Conservation (phyloP, 106 monocot genomes). For the Apostasia shenzhenica region DNA sequence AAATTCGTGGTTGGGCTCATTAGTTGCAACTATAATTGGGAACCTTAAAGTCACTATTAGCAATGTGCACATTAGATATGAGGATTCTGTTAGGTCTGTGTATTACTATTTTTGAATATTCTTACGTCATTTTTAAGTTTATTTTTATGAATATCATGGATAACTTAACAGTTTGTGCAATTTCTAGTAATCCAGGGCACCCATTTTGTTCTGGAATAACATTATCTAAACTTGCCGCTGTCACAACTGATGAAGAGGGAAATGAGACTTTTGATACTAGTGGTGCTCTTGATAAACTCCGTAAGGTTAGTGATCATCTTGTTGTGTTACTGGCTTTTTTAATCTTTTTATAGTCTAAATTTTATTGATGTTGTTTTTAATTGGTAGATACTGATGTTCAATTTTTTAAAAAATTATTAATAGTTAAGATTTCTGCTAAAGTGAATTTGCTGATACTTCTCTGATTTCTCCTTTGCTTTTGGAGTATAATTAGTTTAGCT, state of each 20-base stretch:
- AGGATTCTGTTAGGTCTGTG: constrained; percentile 79
- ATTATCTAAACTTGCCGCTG: constrained; percentile 92
- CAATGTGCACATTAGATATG: constrained; percentile 96
- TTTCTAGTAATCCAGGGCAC: constrained; percentile 79
- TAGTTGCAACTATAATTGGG: constrained; percentile 85
- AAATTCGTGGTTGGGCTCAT: constrained; percentile 78
- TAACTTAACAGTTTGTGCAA: background rate
- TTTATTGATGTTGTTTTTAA: too few relatives aligned
- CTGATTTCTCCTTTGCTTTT: too few relatives aligned
- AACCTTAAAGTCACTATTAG: constrained; percentile 96
- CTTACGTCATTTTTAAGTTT: background rate
- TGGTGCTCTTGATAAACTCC: constrained; percentile 86
- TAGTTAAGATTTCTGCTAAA: too few relatives aligned
- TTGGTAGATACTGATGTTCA: too few relatives aligned
- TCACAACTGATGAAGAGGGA: constrained; percentile 87
- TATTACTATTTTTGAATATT: background rate
- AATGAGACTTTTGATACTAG: constrained; percentile 99
- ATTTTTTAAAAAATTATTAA: too few relatives aligned
- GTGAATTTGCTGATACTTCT: too few relatives aligned
- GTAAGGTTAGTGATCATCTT: constrained; percentile 48
- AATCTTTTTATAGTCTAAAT: too few relatives aligned
- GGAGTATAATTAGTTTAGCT: too few relatives aligned
- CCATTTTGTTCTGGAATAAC: constrained; percentile 91
- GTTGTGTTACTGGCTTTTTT: background rate
- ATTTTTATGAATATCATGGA: background rate